phyloP scores from a whole-genome alignment of 2,329 filamentous ascomycete genomes.

The Rachicladosporium sp. region DNA sequence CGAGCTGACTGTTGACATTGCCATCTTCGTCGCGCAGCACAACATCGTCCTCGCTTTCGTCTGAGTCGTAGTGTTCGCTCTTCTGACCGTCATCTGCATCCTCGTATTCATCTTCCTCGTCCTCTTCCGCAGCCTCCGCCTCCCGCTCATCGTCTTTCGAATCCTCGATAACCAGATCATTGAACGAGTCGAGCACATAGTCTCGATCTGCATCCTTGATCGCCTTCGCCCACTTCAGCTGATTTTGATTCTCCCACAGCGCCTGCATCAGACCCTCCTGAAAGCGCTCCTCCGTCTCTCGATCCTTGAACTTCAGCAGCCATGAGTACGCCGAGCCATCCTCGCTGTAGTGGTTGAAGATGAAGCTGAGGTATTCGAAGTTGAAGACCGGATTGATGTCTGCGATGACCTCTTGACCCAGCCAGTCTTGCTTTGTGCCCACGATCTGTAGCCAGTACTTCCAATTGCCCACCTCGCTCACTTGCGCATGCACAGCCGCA shows the following conservation, averaged over 20 bases:
- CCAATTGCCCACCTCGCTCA: slow-evolving; percentile 82
- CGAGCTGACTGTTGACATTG: slow-evolving; percentile 84
- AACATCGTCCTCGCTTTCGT: slow-evolving; percentile 68
- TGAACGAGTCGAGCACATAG: slow-evolving; percentile 90
- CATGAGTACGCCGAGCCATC: slow-evolving; percentile 91
- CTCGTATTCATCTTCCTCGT: slow-evolving; percentile 46
- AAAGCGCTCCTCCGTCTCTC: slow-evolving; percentile 67
- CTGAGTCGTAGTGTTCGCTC: slow-evolving; percentile 62
- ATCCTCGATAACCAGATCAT: slow-evolving; percentile 87
- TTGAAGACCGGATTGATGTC: slow-evolving; percentile 98
- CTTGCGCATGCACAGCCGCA: slow-evolving; percentile 58
- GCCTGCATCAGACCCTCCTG: slow-evolving; percentile 92
- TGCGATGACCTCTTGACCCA: slow-evolving; percentile 71
- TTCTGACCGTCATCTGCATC: slow-evolving; percentile 52
- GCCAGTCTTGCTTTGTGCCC: slow-evolving; percentile 64
- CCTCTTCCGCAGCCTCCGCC: slow-evolving; percentile 40
- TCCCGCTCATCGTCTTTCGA: slow-evolving; percentile 43
- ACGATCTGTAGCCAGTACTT: slow-evolving; percentile 89
- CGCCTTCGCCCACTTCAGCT: slow-evolving; percentile 85
- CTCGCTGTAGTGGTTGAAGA: slow-evolving; percentile 90
- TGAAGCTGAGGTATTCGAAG: slow-evolving; percentile 97
- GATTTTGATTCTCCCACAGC: slow-evolving; percentile 90
- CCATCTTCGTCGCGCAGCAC: slow-evolving; percentile 62
- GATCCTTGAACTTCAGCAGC: slow-evolving; percentile 84
- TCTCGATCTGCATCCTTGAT: slow-evolving; percentile 78